These are phyloP conservation scores for Globisporangium parvum DNA, from an alignment of 352 stramenopile genomes.

Conservation along the genomic window DNA sequence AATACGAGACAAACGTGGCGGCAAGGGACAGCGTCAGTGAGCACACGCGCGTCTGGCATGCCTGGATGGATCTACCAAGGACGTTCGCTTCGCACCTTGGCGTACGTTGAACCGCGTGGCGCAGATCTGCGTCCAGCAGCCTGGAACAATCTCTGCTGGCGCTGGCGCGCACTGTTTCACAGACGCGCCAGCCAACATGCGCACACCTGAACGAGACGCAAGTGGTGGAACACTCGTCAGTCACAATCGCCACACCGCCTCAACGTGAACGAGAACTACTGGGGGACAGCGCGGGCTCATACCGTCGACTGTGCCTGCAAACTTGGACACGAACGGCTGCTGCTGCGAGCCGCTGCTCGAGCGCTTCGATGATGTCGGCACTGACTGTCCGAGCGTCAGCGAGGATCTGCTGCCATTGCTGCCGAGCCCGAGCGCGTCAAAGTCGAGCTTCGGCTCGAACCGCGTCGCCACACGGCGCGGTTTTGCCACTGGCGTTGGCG, in stretches of 20 bases:
- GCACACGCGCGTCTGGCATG: too few relatives aligned
- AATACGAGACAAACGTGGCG: too few relatives aligned
- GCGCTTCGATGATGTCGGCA: slow-evolving; percentile 1
- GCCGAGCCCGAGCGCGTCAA: slow-evolving; percentile 1
- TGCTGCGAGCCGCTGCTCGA: slow-evolving; percentile 7
- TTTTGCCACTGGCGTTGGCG: background rate
- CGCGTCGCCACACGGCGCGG: background rate
- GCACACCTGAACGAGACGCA: slow-evolving; percentile 17
- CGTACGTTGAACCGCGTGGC: slow-evolving; percentile 78
- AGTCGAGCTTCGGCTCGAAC: slow-evolving; percentile 3
- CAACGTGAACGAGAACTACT: background rate
- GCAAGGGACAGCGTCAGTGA: too few relatives aligned
- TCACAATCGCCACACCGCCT: background rate
- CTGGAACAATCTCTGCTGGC: slow-evolving; percentile 23
- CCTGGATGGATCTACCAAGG: background rate
- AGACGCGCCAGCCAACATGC: slow-evolving; percentile 44
- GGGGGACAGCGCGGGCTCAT: background rate
- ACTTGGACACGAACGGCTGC: slow-evolving; percentile 4
- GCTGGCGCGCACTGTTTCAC: slow-evolving; percentile 41
- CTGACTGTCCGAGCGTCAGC: background rate
- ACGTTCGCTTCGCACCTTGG: slow-evolving; percentile 29
- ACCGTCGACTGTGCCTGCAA: slow-evolving; percentile 12
- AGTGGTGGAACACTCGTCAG: too few relatives aligned
- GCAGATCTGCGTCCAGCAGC: slow-evolving; percentile 60
- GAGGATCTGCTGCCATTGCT: background rate